A percentile compares a stretch with the other conserved stretches of the same genome.
Evolutionary conservation across 768 basidiomycete genomes (phyloP).

Genomic region (Macrolepiota dolichaula): DNA sequence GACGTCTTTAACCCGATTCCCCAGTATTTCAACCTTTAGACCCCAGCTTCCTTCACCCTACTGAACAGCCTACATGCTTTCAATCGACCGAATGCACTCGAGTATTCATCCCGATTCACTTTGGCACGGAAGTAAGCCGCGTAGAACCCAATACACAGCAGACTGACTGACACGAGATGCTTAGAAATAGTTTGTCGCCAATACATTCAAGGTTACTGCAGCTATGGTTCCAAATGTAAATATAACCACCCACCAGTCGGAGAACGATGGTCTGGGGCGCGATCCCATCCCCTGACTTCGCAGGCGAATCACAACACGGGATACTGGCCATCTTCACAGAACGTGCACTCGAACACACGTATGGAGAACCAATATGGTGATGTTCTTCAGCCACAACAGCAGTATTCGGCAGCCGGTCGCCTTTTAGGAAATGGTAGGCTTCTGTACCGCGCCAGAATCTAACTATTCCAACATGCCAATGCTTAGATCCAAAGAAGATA

Average conservation of each 20-base stretch:
- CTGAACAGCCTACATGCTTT: not conserved
- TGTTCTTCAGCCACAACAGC: conserved; percentile 4
- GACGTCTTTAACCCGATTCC: conserved; percentile 7
- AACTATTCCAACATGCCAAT: not conserved
- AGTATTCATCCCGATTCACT: not conserved
- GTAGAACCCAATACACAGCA: not conserved
- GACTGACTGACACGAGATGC: not conserved
- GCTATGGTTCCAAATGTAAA: conserved; percentile 7
- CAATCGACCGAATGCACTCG: not conserved
- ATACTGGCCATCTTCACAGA: conserved; percentile 1
- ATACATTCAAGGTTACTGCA: conserved; percentile 11
- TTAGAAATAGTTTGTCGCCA: conserved; percentile 10
- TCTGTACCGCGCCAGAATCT: not conserved
- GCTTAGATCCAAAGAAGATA: conserved; percentile 10
- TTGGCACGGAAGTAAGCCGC: conserved; percentile 7
- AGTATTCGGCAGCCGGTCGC: not conserved
- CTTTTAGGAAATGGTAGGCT: not conserved
- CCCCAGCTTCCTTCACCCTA: not conserved
- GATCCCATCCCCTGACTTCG: not conserved
- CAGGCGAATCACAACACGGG: not conserved
- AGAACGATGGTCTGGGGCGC: not conserved
- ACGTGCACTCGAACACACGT: not conserved
- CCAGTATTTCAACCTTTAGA: conserved; percentile 7
- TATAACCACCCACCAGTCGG: conserved; percentile 9
- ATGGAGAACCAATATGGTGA: not conserved